Percentiles rank a stretch among this genome's conserved stretches.
phyloP scores from a whole-genome alignment of 371 early-diverging fungal species.

The Apophysomyces variabilis region DNA sequence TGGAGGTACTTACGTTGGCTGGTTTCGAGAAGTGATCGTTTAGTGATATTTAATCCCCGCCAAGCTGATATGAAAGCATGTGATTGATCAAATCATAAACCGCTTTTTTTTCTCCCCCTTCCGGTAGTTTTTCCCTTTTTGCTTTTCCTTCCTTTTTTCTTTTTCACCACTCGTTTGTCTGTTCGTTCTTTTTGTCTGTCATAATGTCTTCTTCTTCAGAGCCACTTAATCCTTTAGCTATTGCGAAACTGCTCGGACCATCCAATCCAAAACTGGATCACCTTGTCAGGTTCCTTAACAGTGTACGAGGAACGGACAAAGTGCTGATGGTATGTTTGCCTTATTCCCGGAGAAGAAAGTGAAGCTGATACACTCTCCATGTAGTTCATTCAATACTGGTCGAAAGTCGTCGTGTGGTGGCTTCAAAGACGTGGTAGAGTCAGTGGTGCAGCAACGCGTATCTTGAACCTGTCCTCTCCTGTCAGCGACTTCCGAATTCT shows the following conservation, averaged over 20 bases:
- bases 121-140: background rate
- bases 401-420: slow-evolving; percentile 86
- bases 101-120: no score
- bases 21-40: no score
- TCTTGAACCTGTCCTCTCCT: slow-evolving; percentile 79
- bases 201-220: slow-evolving; percentile 15
- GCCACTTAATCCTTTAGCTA: slow-evolving; percentile 42
- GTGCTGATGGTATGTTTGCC: slow-evolving; percentile 81
- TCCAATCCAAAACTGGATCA: slow-evolving; percentile 70
- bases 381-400: slow-evolving; percentile 89
- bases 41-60: no score
- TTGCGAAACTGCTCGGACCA: slow-evolving; percentile 52
- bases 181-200: background rate
- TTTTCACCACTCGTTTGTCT: background rate
- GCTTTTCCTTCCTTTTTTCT: background rate
- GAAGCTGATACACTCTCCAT: background rate
- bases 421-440: slow-evolving; percentile 52
- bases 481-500: slow-evolving; percentile 91
- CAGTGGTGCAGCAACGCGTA: slow-evolving; percentile 62
- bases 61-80: no score
- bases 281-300: slow-evolving; percentile 73
- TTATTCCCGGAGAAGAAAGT: slow-evolving; percentile 4
- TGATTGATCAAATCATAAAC: no score
- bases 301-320: slow-evolving; percentile 92
- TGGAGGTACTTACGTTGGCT: no score